Base-by-base conservation (phyloP, 2,329 filamentous ascomycete genomes). In the Mollisiaceae sp. region DNA sequence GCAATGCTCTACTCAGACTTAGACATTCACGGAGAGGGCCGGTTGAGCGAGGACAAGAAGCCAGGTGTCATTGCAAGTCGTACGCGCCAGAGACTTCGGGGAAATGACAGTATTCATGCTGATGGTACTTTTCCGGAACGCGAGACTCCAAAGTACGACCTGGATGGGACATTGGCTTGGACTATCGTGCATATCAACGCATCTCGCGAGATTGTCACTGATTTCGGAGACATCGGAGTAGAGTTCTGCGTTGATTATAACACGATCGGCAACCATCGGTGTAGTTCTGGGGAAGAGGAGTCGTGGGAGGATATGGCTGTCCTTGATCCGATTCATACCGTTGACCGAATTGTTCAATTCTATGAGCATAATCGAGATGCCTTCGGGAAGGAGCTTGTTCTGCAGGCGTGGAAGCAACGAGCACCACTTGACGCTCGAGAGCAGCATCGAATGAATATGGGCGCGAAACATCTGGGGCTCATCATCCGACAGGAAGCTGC, bases 1-100 rank as follows among this genome's bases (percentile, higher is more conserved):
- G 18, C 35, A 60, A n/a, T 60, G 20, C 14, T 41, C 12, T 9
- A n/a, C 1, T 61, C 62, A 1, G 20, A 39, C 4, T 60, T 67
- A 2, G 69, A 71, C 43, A 55, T 72, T 38, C 54, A 68, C 65
- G 70, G 70, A 18, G 68, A 68, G 8, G 69, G 70, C 27, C 52
- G 70, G 2, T 45, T 72, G 2, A 59, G 58, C n/a, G 52, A 50
- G 45, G 36, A 41, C 22, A 27, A 38, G 20, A 58, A 41, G n/a
- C 56, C 56, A 20, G 36, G 35, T 8, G 38, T 58, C 4, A 18
- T 58, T 39, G 56, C 56, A 38, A 58, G 56, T 22, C 56, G 56
- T 18, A 58, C 56, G 3, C 56, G 56, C n/a, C 56, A 58, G 20
- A 8, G 11, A 58, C 6, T 27, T 12, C 35, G 35, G 5, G 20